Evolutionary conservation across 768 basidiomycete species (phyloP), one percentile per base, ranked within the genome.

Genomic region (Lentinula sp.): DNA sequence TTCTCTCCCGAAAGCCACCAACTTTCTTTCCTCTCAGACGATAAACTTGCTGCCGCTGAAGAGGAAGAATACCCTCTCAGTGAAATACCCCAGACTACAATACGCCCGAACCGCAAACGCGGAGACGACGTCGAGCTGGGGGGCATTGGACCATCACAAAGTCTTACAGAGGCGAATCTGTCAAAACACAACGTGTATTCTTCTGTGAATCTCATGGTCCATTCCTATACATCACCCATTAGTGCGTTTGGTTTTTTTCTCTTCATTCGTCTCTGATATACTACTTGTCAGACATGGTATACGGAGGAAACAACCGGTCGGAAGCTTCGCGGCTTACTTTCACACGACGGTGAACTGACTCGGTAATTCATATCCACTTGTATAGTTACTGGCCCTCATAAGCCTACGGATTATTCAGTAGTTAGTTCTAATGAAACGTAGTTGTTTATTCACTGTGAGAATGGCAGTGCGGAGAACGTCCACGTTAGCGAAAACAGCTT

Each of bases 141-240:
- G 46, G 74, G 72, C 1, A 65, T 76, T 23, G 61, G 52, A 2
- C 63, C 79, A 60, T 8, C 31, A 16, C 51, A 34, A n/a, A n/a
- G 4, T 23, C 53, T 54, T 21, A 79, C 77, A 40, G 79, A 83
- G 66, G 69, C 67, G 45, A 80, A 80, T 66, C 62, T 83, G 32
- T 74, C 76, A 8, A 72, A 73, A 60, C 82, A 78, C 57, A 78
- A 78, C 63, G 55, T 73, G 60, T 66, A 70, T 31, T 32, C 58
- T 8, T 59, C 58, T 59, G 61, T 79, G 58, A 80, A 85, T 63
- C 81, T 78, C 45, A 71, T 87, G 72, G 78, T 89, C 53, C 76
- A 84, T 63, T 81, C 83, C 64, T 90, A 84, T 74, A 86, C 80
- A 48, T 88, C 86, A 23, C 88, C 88, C 1, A 85, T 90, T 57